Percentiles rank a stretch among this genome's conserved stretches.
Evolutionary conservation across 2,329 filamentous ascomycete species (phyloP).

Genomic region (Aspergillus sp.): DNA sequence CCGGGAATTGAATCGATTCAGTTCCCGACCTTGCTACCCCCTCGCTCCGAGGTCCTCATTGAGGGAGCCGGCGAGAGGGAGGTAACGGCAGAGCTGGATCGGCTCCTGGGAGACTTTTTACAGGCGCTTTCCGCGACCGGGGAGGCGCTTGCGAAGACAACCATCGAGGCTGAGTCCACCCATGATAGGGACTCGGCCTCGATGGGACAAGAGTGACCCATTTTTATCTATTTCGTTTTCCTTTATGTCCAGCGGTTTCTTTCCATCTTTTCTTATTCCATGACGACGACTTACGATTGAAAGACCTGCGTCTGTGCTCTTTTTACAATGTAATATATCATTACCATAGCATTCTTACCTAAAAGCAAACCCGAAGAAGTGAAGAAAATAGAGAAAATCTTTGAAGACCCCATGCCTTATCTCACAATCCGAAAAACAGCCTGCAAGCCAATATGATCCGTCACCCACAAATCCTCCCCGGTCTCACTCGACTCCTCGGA

Average conservation of each 20-base stretch:
- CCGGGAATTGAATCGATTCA: slow-evolving; percentile 22
- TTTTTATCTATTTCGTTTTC: background rate
- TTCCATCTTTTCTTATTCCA: background rate
- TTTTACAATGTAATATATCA: background rate
- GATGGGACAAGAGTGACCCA: slow-evolving; percentile 15
- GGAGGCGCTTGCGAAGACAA: slow-evolving; percentile 28
- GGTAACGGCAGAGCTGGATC: slow-evolving; percentile 41
- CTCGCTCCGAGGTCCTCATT: slow-evolving; percentile 38
- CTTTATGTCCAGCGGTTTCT: background rate
- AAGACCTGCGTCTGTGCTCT: background rate
- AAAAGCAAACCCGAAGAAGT: too few species aligned
- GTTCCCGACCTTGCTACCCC: slow-evolving; percentile 41
- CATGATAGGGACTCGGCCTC: slow-evolving; percentile 13
- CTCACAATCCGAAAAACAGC: slow-evolving; percentile 23
- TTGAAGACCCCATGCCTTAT: background rate
- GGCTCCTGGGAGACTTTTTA: slow-evolving; percentile 41
- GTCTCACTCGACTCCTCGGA: slow-evolving; percentile 34
- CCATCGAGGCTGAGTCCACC: slow-evolving; percentile 10
- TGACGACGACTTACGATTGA: background rate
- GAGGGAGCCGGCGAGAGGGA: slow-evolving; percentile 37
- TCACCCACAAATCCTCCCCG: slow-evolving; percentile 50
- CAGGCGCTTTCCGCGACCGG: slow-evolving; percentile 39
- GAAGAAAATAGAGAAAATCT: background rate
- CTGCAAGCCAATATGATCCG: slow-evolving; percentile 51
- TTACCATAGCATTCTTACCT: background rate